Evolutionary conservation across 495 filamentous ascomycete species (phyloP), one percentile per base, ranked within the genome.

Genomic region (Patellaria atrata): DNA sequence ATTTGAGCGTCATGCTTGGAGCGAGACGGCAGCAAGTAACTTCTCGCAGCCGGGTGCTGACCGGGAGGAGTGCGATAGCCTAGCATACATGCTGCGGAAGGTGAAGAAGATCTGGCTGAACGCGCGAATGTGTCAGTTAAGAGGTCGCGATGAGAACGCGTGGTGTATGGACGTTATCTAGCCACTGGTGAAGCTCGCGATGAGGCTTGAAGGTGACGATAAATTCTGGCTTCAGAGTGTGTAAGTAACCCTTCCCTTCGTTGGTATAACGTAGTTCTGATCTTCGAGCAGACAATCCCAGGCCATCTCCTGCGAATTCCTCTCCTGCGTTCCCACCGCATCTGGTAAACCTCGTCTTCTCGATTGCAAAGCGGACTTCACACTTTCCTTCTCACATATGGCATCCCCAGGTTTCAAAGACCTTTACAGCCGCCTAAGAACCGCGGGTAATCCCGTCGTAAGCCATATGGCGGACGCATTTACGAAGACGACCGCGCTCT

Each of bases 21-120:
- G 17, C 13, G 17, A 14, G 17, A 38, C 3, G 14, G 18, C 27
- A 14, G 19, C 36, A 10, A 12, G 27, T 2, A 17, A 14, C 28
- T 30, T 22, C 17, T 32, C 27, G 27, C 27, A 39, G 14, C 36
- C 21, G 28, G 28, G 12, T 30, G 9, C 19, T 26, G 36, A 30
- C 12, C 9, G 23, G n/a, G 34, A 27, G 13, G 23, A 28, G 9
- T 16, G 34, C 22, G 34, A 27, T 16, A 16, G 13, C 17, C n/a
- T 32, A 16, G 27, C 12, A 13, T 39, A 39, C 21, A n/a, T 30
- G 26, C 35, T 38, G 24, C 12, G 35, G 3, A 38, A 30, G 28
- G 36, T 39, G 19, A 39, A 39, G 27, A 31, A 39, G 28, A 39
- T 39, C n/a, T 39, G 27, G 27, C 19, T 29, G 25, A 38, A 38